phyloP scores from a whole-genome alignment of 805 yeast species.

The Wickerhamiella cacticola region DNA sequence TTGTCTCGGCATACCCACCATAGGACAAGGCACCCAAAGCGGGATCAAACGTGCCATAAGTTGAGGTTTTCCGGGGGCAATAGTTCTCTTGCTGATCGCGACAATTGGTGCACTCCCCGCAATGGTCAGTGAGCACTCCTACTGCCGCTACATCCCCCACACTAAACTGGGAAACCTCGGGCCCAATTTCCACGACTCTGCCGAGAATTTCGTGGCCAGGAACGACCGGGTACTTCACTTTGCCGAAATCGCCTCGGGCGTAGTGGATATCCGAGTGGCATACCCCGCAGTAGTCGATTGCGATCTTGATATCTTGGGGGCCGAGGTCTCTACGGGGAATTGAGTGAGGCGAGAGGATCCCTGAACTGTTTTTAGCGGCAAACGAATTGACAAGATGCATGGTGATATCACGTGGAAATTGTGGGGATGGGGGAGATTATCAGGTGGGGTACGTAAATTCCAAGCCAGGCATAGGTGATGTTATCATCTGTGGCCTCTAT shows the following conservation, averaged over 20 bases:
- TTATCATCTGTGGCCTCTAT: no score
- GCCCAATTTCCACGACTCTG: constrained; percentile 38
- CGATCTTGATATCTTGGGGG: constrained; percentile 28
- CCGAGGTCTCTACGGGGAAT: constrained; percentile 17
- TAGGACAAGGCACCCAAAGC: constrained; percentile 56
- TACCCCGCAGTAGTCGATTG: constrained; percentile 28
- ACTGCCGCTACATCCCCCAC: constrained; percentile 71
- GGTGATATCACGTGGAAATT: background rate
- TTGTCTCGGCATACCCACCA: constrained; percentile 32
- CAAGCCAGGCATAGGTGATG: no score
- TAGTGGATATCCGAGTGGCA: constrained; percentile 52
- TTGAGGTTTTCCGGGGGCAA: constrained; percentile 39
- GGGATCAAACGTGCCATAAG: constrained; percentile 36
- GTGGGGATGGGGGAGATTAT: background rate
- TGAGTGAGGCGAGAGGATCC: constrained; percentile 11
- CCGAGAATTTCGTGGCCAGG: constrained; percentile 41
- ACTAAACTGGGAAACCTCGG: constrained; percentile 37
- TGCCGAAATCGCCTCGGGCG: constrained; percentile 42
- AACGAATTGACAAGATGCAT: constrained; percentile 6
- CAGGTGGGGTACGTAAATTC: no score
- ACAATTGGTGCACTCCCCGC: constrained; percentile 53
- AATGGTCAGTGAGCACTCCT: constrained; percentile 57
- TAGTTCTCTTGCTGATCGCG: constrained; percentile 41
- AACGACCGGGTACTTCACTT: constrained; percentile 28
- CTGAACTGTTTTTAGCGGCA: constrained; percentile 13